phyloP scores from a whole-genome alignment of 768 basidiomycete genomes.

The Lactarius pseudohatsudake region DNA sequence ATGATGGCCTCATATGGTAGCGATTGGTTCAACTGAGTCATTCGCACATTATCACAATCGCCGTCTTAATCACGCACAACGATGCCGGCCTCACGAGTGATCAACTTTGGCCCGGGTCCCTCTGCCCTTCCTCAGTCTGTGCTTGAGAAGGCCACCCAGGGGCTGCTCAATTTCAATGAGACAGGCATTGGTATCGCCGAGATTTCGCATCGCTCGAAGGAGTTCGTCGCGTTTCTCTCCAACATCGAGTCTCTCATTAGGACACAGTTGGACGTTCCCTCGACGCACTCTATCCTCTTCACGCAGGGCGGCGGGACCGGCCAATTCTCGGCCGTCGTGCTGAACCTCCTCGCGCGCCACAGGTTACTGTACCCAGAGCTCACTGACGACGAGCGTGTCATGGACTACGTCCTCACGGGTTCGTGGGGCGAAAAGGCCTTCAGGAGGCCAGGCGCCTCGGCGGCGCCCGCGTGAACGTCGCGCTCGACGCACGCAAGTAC shows the following conservation, averaged over 20 bases:
- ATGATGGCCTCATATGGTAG: neutral
- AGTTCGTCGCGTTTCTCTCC: conserved; percentile 72
- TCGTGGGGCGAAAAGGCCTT: conserved; percentile 86
- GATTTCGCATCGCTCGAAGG: conserved; percentile 91
- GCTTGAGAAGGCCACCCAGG: conserved; percentile 76
- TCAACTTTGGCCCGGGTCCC: conserved; percentile 95
- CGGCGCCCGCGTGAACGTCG: conserved; percentile 61
- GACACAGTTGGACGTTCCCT: conserved; percentile 74
- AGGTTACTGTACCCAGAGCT: conserved; percentile 68
- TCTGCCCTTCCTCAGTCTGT: conserved; percentile 88
- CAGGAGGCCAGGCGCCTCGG: conserved; percentile 78
- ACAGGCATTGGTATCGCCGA: conserved; percentile 97
- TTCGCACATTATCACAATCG: neutral
- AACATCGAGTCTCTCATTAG: conserved; percentile 67
- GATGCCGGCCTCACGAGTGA: conserved; percentile 52
- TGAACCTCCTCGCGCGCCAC: conserved; percentile 89
- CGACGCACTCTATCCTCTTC: conserved; percentile 85
- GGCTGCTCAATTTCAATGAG: conserved; percentile 84
- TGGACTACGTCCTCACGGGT: conserved; percentile 93
- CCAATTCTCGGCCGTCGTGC: conserved; percentile 89
- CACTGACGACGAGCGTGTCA: conserved; percentile 49
- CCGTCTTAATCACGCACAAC: conserved; percentile 6
- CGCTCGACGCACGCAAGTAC: conserved; percentile 62
- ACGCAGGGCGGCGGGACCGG: conserved; percentile 91
- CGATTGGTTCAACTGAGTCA: neutral